Percentiles rank a stretch among this genome's conserved stretches.
Evolutionary conservation across 2,329 filamentous ascomycete species (phyloP).

Genomic region (Myriangium duriaei): DNA sequence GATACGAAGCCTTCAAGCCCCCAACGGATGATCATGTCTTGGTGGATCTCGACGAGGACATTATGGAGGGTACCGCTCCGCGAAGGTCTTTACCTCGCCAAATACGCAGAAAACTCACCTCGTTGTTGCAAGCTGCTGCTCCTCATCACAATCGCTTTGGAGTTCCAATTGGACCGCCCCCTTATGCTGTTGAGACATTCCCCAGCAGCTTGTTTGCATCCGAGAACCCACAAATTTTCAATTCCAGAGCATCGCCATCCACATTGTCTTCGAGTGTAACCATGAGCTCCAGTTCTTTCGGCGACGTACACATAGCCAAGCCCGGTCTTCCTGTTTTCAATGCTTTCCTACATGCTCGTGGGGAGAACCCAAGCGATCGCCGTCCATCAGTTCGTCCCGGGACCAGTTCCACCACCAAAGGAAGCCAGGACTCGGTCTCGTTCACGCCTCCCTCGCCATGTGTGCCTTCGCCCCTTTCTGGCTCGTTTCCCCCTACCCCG

Average conservation of each 20-base stretch:
- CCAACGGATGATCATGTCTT: constrained; percentile 93
- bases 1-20: constrained; percentile 74
- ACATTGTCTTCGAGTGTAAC: constrained; percentile 76
- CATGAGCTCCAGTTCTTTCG: constrained; percentile 81
- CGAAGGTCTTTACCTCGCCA: constrained; percentile 76
- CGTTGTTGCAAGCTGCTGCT: constrained; percentile 77
- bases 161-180: constrained; percentile 75
- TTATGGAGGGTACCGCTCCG: constrained; percentile 69
- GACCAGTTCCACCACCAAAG: constrained; percentile 49
- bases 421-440: constrained; percentile 21
- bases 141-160: constrained; percentile 81
- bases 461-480: constrained; percentile 73
- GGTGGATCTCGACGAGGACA: constrained; percentile 84
- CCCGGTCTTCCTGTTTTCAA: constrained; percentile 68
- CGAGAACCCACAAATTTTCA: constrained; percentile 72
- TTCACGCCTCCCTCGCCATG: constrained; percentile 45
- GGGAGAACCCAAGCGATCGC: constrained; percentile 53
- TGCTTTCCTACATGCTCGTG: constrained; percentile 68
- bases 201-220: constrained; percentile 82
- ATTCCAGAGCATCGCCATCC: constrained; percentile 53
- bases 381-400: constrained; percentile 37
- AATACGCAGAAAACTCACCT: constrained; percentile 77
- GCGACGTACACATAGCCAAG: constrained; percentile 39
- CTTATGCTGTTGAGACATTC: constrained; percentile 86
- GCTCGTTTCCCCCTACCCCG: constrained; percentile 64